Evolutionary conservation across 495 filamentous ascomycete genomes (phyloP), one percentile per base, ranked within the genome.

Genomic region (Penicillium salamii): DNA sequence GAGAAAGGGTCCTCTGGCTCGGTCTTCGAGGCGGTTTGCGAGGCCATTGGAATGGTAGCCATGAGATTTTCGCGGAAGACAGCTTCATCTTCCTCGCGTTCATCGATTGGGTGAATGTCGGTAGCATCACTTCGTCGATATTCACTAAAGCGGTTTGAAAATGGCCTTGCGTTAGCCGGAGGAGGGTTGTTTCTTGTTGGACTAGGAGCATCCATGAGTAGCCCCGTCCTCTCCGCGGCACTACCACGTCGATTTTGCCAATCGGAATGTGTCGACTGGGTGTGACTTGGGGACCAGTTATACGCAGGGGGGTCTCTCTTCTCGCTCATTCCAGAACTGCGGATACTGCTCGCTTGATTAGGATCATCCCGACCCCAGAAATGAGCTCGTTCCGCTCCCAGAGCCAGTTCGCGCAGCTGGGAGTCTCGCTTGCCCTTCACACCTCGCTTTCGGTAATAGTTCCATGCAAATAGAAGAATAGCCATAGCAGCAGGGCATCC

Each of bases 31-130:
- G 31, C 34, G 9, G 35, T 11, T 32, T 13, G 14, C 20, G 17
- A n/a, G 15, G 50, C 23, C 20, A 47, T 31, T 26, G 63, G 51
- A 40, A 63, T 54, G 1, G 52, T 57, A 13, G 61, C 46, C 58
- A 67, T 60, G 2, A 58, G 54, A 23, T 36, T 59, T 52, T 57
- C 65, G 43, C 44, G 57, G 45, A 49, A 61, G 45, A 48, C 48
- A 5, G 63, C 68, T 28, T 75, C 75, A 24, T 80, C 82, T 42
- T 91, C 88, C 33, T 95, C 90, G 5, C 71, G 74, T 65, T 90
- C 86, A n/a, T 83, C 75, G 61, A 89, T 88, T 4, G 81, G 78
- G 51, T 84, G 80, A 15, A 85, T 85, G 32, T 71, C 77, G 24
- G 72, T 68, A 5, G 66, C 67, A 19, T 75, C 72, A 21, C 71